Evolutionary conservation across 176 grass and related monocot species (phyloP).

Genomic region (Aegilops umbellulata): DNA sequence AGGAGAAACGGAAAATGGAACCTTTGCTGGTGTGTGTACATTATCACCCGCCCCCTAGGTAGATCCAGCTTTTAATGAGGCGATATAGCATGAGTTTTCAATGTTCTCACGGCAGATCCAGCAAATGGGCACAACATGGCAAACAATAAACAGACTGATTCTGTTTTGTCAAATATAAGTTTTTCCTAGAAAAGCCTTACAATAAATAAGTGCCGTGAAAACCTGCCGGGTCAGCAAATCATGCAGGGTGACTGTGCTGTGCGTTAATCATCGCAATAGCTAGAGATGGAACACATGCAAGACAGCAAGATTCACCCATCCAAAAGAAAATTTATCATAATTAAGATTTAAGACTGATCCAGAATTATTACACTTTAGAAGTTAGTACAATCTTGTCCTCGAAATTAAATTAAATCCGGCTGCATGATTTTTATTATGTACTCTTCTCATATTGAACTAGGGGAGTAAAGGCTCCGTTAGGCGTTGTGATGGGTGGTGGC

Average conservation of each 20-base stretch:
- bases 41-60: not conserved
- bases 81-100: not conserved
- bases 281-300: slow-evolving; percentile 3
- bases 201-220: not conserved
- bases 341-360: not conserved
- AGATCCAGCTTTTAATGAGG: not conserved
- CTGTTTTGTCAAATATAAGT: not conserved
- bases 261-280: not conserved
- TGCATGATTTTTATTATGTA: not conserved
- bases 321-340: not conserved
- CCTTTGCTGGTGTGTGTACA: not conserved
- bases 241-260: not conserved
- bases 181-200: not conserved
- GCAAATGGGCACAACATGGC: not conserved
- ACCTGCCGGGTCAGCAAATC: slow-evolving; percentile 7
- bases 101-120: not conserved
- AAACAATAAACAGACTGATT: not conserved
- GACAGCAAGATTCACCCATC: not conserved
- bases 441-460: not conserved
- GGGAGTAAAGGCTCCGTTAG: not conserved
- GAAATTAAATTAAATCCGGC: not conserved
- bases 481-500: not conserved
- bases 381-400: not conserved
- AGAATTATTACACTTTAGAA: not conserved
- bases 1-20: not conserved